phyloP scores from a whole-genome alignment of 1,139 yeast genomes.

The Saccharomycopsis phalli region DNA sequence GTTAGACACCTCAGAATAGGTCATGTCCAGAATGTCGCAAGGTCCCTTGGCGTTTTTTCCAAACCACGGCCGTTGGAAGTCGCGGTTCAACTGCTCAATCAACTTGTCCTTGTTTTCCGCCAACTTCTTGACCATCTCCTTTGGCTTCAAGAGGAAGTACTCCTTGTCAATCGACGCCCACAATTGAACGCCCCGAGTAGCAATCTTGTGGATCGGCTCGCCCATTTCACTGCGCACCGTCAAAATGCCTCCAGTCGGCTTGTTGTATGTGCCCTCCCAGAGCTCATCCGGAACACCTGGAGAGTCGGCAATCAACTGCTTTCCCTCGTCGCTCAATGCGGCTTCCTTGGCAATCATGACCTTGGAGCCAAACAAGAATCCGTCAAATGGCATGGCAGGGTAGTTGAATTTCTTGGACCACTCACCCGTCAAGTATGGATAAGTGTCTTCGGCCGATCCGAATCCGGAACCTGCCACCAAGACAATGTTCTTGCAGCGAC shows the following conservation, averaged over 20 bases:
- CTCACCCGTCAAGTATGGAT: slow-evolving; percentile 93
- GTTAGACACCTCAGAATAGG: slow-evolving; percentile 82
- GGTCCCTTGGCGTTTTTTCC: slow-evolving; percentile 70
- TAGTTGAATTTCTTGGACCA: slow-evolving; percentile 82
- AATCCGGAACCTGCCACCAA: slow-evolving; percentile 97
- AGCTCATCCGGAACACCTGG: slow-evolving; percentile 79
- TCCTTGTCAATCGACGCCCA: slow-evolving; percentile 98
- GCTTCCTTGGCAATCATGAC: slow-evolving; percentile 98
- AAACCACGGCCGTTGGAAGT: slow-evolving; percentile 98
- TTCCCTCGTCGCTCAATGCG: slow-evolving; percentile 87
- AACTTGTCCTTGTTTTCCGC: slow-evolving; percentile 79
- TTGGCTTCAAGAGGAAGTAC: slow-evolving; percentile 83
- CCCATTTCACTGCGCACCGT: slow-evolving; percentile 99
- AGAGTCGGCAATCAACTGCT: slow-evolving; percentile 82
- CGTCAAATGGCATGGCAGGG: slow-evolving; percentile 99
- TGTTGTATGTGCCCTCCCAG: slow-evolving; percentile 94
- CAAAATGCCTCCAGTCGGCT: slow-evolving; percentile 92
- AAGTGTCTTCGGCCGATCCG: slow-evolving; percentile 93
- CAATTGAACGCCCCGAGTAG: slow-evolving; percentile 93
- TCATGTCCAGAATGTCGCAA: slow-evolving; percentile 92
- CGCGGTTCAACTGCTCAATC: slow-evolving; percentile 77
- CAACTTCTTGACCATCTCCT: slow-evolving; percentile 76
- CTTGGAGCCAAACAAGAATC: slow-evolving; percentile 91
- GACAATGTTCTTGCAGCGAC: slow-evolving; percentile 83
- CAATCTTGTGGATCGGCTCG: slow-evolving; percentile 97